These are phyloP conservation scores for Phytophthora lateralis DNA, from an alignment of 352 stramenopile genomes.

Conservation along the genomic window DNA sequence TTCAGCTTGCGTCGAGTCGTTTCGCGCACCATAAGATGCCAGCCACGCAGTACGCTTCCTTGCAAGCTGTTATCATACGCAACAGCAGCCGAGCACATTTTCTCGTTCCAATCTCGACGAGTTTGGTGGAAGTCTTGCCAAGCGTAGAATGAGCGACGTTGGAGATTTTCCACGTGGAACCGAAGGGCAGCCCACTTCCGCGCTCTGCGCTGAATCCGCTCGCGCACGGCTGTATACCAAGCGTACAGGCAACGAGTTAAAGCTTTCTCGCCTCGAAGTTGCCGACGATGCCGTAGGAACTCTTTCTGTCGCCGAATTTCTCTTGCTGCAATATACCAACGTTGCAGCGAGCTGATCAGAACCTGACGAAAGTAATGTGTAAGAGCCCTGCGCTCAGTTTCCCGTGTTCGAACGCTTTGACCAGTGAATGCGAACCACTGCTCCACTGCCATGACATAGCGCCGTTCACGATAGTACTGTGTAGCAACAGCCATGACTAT, in stretches of 20 bases:
- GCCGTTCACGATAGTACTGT: slow-evolving; percentile 26
- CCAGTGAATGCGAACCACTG: slow-evolving; percentile 15
- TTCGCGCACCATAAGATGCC: slow-evolving; percentile 4
- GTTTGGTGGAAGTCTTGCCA: slow-evolving; percentile 16
- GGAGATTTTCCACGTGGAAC: slow-evolving; percentile 12
- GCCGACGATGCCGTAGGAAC: slow-evolving; percentile 19
- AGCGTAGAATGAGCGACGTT: slow-evolving; percentile 19
- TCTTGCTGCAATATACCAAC: slow-evolving; percentile 36
- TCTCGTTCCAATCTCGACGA: slow-evolving; percentile 8
- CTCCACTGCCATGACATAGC: slow-evolving; percentile 22
- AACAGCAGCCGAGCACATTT: slow-evolving; percentile 2
- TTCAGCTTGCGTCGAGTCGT: background rate
- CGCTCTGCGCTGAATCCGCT: slow-evolving; percentile 5
- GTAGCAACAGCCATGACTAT: slow-evolving; percentile 3
- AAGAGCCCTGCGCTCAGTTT: slow-evolving; percentile 26
- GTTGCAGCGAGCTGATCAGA: slow-evolving; percentile 24
- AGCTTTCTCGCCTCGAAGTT: slow-evolving; percentile 10
- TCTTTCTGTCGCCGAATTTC: slow-evolving; percentile 17
- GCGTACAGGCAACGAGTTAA: slow-evolving; percentile 8
- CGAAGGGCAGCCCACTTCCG: slow-evolving; percentile 16
- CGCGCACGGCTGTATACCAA: slow-evolving; percentile 9
- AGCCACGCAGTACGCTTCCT: slow-evolving; percentile 14
- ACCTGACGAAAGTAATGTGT: slow-evolving; percentile 35
- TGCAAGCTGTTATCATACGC: slow-evolving; percentile 9
- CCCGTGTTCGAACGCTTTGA: slow-evolving; percentile 2